Conservation (phyloP, 2,329 filamentous ascomycete genomes). For the Aphanoascus verrucosus region DNA sequence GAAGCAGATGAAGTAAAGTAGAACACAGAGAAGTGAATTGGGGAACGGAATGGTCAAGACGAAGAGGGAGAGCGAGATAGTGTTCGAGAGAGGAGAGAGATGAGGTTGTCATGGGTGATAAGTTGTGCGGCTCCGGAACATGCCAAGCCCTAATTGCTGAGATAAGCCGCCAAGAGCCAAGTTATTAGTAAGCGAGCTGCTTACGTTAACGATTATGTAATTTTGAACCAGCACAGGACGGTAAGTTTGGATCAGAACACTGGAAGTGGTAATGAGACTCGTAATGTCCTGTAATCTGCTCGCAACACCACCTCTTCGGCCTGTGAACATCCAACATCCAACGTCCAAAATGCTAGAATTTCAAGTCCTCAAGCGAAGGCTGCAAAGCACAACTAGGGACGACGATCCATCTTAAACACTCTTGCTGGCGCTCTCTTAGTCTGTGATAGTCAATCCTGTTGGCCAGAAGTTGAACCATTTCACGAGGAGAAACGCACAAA, state of each 20-base stretch:
- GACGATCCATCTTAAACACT: no score
- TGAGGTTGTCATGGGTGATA: neutral
- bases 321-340: no score
- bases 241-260: neutral
- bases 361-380: no score
- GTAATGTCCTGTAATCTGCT: neutral
- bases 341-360: no score
- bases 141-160: neutral
- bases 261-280: neutral
- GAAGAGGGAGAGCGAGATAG: neutral
- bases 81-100: neutral
- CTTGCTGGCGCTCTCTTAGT: no score
- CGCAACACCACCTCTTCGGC: no score
- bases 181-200: neutral
- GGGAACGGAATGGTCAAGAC: neutral
- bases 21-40: neutral
- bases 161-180: neutral
- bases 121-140: neutral
- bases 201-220: neutral
- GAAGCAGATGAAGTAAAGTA: neutral
- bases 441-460: no score
- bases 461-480: no score
- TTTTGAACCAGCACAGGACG: neutral
- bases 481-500: no score
- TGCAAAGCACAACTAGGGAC: no score